phyloP scores from a whole-genome alignment of 2,329 filamentous ascomycete species.

The Cladosporium sp. region DNA sequence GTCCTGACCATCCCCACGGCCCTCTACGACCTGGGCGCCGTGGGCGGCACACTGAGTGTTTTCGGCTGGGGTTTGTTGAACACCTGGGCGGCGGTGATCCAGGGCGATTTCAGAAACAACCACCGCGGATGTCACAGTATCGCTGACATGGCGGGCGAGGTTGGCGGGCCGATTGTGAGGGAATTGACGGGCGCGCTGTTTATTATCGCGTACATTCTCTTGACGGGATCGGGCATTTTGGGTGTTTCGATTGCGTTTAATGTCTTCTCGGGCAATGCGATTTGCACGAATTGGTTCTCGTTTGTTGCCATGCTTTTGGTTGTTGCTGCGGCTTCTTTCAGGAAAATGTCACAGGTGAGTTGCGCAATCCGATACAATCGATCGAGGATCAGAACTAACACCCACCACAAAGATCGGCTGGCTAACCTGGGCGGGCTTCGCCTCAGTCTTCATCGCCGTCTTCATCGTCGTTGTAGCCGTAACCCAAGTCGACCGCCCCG shows the following conservation, averaged over 20 bases:
- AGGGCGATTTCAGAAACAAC: slow-evolving; percentile 48
- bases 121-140: slow-evolving; percentile 51
- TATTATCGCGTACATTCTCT: slow-evolving; percentile 54
- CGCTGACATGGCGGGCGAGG: slow-evolving; percentile 54
- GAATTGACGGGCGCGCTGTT: slow-evolving; percentile 54
- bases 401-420: slow-evolving; percentile 46
- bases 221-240: slow-evolving; percentile 54
- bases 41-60: slow-evolving; percentile 45
- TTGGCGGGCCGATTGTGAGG: slow-evolving; percentile 49
- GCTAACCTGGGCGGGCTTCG: slow-evolving; percentile 58
- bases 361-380: background rate
- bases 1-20: slow-evolving; percentile 47
- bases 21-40: slow-evolving; percentile 45
- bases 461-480: slow-evolving; percentile 46
- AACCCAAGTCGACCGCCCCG: slow-evolving; percentile 53
- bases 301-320: slow-evolving; percentile 12
- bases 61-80: slow-evolving; percentile 47
- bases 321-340: slow-evolving; percentile 5
- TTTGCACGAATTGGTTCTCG: slow-evolving; percentile 53
- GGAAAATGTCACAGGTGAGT: slow-evolving; percentile 12
- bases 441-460: slow-evolving; percentile 52
- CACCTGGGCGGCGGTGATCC: slow-evolving; percentile 46
- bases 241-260: slow-evolving; percentile 57
- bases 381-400: no score
- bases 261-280: slow-evolving; percentile 52